Base-by-base conservation (phyloP, 2,329 filamentous ascomycete species). In the Colletotrichum sp. region DNA sequence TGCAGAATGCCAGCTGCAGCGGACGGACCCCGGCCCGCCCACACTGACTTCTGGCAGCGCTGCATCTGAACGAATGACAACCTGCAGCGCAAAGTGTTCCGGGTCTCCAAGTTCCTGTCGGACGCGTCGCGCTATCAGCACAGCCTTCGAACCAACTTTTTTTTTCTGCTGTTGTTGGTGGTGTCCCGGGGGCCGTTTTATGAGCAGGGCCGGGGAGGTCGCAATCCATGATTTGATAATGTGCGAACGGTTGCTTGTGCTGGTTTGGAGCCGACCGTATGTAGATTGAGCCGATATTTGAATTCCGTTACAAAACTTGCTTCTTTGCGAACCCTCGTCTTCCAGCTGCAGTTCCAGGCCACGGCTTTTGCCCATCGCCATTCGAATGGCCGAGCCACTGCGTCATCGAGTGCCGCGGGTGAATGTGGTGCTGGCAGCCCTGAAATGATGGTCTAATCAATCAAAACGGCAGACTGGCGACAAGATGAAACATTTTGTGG, bases 401-500 rank as follows among this genome's bases (percentile, higher is more conserved):
- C 70, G 49, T 69, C 70, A 76, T 59, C 49, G 36, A 66, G 60
- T 52, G 64, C 44, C 9, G 26, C 57, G 49, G 64, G 15, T 59
- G 32, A 30, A 26, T 52, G 28, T 65, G 59, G 15, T 57, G 59
- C 60, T 24, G 21, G 30, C 44, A 71, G 44, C 55, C 62, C 72
- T 72, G 55, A 64, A 34, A n/a, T 55, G 49, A 72, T 62, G 65
- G 34, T 63, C 64, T 28, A 60, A 65, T 62, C 15, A 60, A 76
- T 64, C 62, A 28, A 67, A 73, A 59, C 18, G 21, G 32, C 32
- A 15, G 44, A 44, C 63, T 21, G 30, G 59, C 63, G 30, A 39
- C 30, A 57, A 75, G 57, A 66, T 66, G 60, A 76, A 76, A 76
- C 66, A 75, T 67, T 71, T 67, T 75, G 71, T 75, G 75, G 75